Evolutionary conservation across 768 basidiomycete species (phyloP), one percentile per base, ranked within the genome.

Genomic region (Leccinum pellstonianum): DNA sequence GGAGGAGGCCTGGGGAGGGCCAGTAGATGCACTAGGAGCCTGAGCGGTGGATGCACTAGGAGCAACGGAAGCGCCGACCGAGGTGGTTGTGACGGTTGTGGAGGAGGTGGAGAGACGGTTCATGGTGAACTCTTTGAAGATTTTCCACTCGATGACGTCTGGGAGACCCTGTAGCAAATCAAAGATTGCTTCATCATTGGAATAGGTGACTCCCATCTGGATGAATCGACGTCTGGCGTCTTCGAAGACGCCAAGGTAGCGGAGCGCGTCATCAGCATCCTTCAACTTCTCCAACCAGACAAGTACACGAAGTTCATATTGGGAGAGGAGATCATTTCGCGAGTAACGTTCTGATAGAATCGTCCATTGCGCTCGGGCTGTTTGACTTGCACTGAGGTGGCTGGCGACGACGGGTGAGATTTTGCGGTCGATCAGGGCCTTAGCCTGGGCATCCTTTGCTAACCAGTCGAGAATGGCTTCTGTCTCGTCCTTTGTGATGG

Each of bases 381-480:
- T 52, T 0, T 57, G 48, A 0, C 3, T 14, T 0, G 35, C n/a
- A 7, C 25, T 6, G 0, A 62, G 54, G 0, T 52, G 52, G 0
- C 6, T 12, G 0, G 38, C 1, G 0, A 66, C 17, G 0, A 25
- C 1, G 0, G 33, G 3, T 2, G 63, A 52, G 0, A 64, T 11
- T 15, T 50, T 53, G 1, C 43, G 0, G 2, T 64, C 46, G 0
- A 64, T 56, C 0, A 65, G 37, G 0, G 10, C 41, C 15, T 65
- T 65, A 0, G 53, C 63, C 1, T 64, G 48, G 0, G 48, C 17
- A 12, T 61, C 59, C 9, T 62, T 62, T 0, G 41, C 31, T 0
- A 37, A 0, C 57, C 61, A 62, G 2, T 35, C 15, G 0, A 56
- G 4, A 1, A 66, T 65, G 3, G 27, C 7, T 15, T 64, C 53